phyloP scores from a whole-genome alignment of 148 eudicot species.

The Nepenthes gracilis region DNA sequence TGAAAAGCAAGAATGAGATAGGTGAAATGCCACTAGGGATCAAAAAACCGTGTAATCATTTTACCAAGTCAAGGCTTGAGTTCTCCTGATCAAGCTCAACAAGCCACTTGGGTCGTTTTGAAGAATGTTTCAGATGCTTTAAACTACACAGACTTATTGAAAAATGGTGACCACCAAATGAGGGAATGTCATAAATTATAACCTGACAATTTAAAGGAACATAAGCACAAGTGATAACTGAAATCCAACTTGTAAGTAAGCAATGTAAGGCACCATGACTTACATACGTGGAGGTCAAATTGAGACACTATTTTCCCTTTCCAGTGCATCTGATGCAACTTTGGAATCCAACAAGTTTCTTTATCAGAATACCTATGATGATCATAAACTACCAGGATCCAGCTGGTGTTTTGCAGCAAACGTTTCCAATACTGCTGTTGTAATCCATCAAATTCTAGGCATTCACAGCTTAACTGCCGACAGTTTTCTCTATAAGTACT shows the following conservation, averaged over 20 bases:
- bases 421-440: slow-evolving; percentile 18
- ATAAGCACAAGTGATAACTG: slow-evolving; percentile 8
- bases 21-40: background rate
- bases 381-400: slow-evolving; percentile 40
- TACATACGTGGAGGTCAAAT: slow-evolving; percentile 95
- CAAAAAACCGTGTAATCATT: background rate
- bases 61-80: slow-evolving; percentile 62
- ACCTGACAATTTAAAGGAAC: slow-evolving; percentile 44
- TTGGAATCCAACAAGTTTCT: slow-evolving; percentile 37
- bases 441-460: slow-evolving; percentile 22
- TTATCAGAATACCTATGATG: slow-evolving; percentile 16
- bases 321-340: slow-evolving; percentile 58
- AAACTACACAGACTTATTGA: slow-evolving; percentile 27
- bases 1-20: background rate
- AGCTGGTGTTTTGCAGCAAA: slow-evolving; percentile 18
- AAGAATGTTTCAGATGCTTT: slow-evolving; percentile 17
- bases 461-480: slow-evolving; percentile 22
- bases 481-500: slow-evolving; percentile 11
- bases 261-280: slow-evolving; percentile 40
- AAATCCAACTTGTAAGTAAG: slow-evolving; percentile 8
- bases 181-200: slow-evolving; percentile 67
- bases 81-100: slow-evolving; percentile 47
- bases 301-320: slow-evolving; percentile 23
- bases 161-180: slow-evolving; percentile 75
- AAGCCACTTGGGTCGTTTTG: slow-evolving; percentile 67